Base-by-base conservation (phyloP, 2,329 filamentous ascomycete species). In the Metarhizium sp. region DNA sequence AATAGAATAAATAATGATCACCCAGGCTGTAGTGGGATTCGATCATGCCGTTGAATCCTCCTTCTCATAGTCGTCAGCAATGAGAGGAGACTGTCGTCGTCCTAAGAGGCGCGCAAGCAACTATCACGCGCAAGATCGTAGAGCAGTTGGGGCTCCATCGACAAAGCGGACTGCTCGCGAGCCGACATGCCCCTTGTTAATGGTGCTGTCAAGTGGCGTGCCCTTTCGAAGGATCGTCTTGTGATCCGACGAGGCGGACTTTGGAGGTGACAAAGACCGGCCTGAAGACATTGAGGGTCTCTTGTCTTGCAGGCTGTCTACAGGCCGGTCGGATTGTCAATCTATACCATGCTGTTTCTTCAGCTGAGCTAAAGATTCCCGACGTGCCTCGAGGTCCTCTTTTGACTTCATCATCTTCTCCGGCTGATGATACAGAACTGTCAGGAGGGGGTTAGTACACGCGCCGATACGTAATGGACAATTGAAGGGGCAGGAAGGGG, bases 291-390 rank as follows among this genome's bases (percentile, higher is more conserved):
- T 71, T 66, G 73, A 71, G 64, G 64, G 60, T 63, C 67, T 69
- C 67, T 76, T 69, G 65, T 69, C 69, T 62, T 64, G 68, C 70
- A 69, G 71, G 69, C 67, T 71, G 68, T 80, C 80, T 71, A 73
- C 77, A 81, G 81, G 76, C 82, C 82, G 83, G 83, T 86, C 83
- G 79, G 79, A 82, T 82, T 84, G 84, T 92, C 90, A 99, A 86
- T 96, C 92, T 81, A 97, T 96, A 72, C 92, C 92, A 75, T 99
- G 91, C 75, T 97, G 90, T 71, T 87, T 85, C 80, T 99, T 99
- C 78, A 97, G 86, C 78, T 90, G 88, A 83, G 95, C 92, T 88
- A 99, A 85, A 80, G 92, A 94, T 74, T 95, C 90, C 76, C 94
- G 89, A 77, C 94, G 90, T 67, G 90, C 86, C 68, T 92, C 90